Conservation (phyloP, 202 grass and related monocot species). For the Musa balbisiana region DNA sequence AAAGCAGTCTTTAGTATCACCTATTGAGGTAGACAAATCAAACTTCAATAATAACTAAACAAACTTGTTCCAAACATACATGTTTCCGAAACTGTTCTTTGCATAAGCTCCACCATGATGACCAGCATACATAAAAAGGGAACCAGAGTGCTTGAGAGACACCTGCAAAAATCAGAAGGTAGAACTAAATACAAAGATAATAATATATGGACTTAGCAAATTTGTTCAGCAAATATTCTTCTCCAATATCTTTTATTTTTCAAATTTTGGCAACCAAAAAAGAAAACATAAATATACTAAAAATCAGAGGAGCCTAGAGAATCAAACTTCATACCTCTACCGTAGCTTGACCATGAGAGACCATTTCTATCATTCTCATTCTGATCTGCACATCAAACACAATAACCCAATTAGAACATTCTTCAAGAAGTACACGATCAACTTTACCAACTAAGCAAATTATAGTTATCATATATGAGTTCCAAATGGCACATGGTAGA, state of each 20-base stretch:
- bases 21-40: not conserved
- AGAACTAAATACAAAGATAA: conserved; percentile 1
- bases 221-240: not conserved
- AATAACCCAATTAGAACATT: not conserved
- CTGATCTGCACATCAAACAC: conserved; percentile 41
- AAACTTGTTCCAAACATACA: conserved; percentile 37
- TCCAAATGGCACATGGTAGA: too few species aligned
- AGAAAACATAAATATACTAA: not conserved
- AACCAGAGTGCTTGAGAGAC: conserved; percentile 88
- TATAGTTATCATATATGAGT: not conserved
- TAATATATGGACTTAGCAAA: not conserved
- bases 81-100: conserved; percentile 95
- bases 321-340: conserved; percentile 50
- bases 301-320: not conserved
- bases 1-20: conserved; percentile 32
- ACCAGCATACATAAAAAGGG: conserved; percentile 96
- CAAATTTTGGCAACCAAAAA: not conserved
- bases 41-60: conserved; percentile 11
- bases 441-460: conserved; percentile 7
- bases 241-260: not conserved
- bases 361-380: conserved; percentile 76
- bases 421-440: not conserved
- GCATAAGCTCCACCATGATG: conserved; percentile 86
- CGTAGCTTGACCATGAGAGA: conserved; percentile 62
- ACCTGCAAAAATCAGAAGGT: conserved; percentile 40